Conservation (phyloP, 75 land plant genomes). For the Pinus albicaulis region DNA sequence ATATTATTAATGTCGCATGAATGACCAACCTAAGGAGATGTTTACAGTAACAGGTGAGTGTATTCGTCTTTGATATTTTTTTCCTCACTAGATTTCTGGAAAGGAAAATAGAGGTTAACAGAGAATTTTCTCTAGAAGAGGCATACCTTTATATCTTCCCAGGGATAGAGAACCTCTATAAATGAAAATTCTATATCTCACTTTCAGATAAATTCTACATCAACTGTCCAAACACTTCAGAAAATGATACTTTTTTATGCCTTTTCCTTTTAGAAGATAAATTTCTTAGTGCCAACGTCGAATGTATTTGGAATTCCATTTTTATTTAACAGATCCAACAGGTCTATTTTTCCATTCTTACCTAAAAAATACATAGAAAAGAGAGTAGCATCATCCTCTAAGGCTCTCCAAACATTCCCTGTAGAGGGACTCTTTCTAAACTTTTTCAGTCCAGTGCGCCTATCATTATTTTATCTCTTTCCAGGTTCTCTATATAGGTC, state of each 20-base stretch:
- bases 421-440: background rate
- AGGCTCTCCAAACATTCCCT: background rate
- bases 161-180: slow-evolving; percentile 56
- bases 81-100: too few species aligned
- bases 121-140: too few species aligned
- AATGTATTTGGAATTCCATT: background rate
- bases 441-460: background rate
- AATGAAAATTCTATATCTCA: slow-evolving; percentile 83
- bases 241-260: background rate
- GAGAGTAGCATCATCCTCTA: background rate
- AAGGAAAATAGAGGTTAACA: too few species aligned
- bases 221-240: background rate
- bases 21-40: too few species aligned
- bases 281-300: background rate
- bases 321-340: background rate
- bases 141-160: slow-evolving; percentile 40
- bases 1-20: too few species aligned
- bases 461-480: background rate
- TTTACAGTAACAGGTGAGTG: too few species aligned
- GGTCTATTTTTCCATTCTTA: background rate
- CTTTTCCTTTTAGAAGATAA: background rate
- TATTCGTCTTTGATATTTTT: too few species aligned
- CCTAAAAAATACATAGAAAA: background rate
- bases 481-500: background rate
- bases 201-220: slow-evolving; percentile 22